These are phyloP conservation scores for Houttuynia cordata DNA, from an alignment of 164 flowering plant species.

Conservation along the genomic window DNA sequence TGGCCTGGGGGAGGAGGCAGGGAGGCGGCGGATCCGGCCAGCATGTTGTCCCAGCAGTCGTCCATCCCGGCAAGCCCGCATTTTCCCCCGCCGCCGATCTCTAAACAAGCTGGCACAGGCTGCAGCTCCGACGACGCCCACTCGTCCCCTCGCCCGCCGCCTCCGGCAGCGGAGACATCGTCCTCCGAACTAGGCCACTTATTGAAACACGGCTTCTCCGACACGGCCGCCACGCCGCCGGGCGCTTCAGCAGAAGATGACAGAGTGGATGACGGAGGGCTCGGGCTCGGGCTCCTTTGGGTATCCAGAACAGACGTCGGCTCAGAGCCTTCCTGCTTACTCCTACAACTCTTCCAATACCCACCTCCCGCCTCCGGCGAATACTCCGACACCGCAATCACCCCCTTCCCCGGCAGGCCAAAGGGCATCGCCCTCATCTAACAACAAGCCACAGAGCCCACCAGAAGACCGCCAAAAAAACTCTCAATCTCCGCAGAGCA, in stretches of 20 bases:
- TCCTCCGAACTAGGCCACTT: conserved; percentile 8
- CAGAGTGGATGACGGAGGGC: conserved; percentile 48
- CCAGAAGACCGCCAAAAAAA: no score
- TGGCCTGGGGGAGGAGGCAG: conserved; percentile 1
- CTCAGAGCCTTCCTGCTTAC: conserved; percentile 27
- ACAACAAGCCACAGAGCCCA: background rate
- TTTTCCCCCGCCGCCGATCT: conserved; percentile 23
- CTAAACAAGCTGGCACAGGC: conserved; percentile 12
- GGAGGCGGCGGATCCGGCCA: conserved; percentile 35
- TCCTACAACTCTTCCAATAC: conserved; percentile 4
- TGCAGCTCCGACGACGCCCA: conserved; percentile 23
- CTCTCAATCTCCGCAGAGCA: no score
- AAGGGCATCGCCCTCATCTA: conserved; percentile 83
- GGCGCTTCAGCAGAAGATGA: conserved; percentile 29
- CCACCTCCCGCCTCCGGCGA: conserved; percentile 11
- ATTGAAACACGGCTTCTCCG: conserved; percentile 17
- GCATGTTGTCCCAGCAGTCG: conserved; percentile 46
- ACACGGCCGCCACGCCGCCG: conserved; percentile 44
- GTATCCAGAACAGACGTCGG: conserved; percentile 75
- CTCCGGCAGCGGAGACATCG: conserved; percentile 10
- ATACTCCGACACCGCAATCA: conserved; percentile 19
- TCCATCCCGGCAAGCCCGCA: conserved; percentile 50
- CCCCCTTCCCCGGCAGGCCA: conserved; percentile 70
- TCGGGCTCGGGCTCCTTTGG: conserved; percentile 58
- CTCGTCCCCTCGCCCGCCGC: conserved; percentile 10